Conservation (phyloP, 345 rosid genomes). For the Cardiospermum halicacabum region DNA sequence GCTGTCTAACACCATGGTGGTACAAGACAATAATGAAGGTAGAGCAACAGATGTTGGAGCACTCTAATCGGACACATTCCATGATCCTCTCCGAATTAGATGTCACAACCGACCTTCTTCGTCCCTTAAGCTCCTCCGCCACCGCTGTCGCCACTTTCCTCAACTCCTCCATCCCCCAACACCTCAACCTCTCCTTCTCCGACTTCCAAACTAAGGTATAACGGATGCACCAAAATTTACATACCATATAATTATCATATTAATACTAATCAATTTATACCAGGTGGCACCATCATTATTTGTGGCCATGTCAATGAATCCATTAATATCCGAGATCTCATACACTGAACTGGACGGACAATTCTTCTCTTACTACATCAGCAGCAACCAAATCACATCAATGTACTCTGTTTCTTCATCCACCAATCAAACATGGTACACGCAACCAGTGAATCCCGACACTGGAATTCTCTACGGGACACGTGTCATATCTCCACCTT, state of each 20-base stretch:
- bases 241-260: too few species aligned
- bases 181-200: constrained; percentile 15
- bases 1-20: constrained; percentile 31
- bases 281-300: constrained; percentile 46
- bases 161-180: constrained; percentile 25
- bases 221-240: too few species aligned
- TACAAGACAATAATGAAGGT: constrained; percentile 9
- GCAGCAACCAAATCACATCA: constrained; percentile 25
- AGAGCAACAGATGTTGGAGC: constrained; percentile 10
- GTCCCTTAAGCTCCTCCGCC: constrained; percentile 29
- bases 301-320: constrained; percentile 31
- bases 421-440: constrained; percentile 26
- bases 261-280: not conserved
- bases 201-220: constrained; percentile 30
- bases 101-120: constrained; percentile 12
- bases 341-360: constrained; percentile 39
- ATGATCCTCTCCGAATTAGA: constrained; percentile 28
- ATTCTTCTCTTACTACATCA: constrained; percentile 28
- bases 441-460: constrained; percentile 27
- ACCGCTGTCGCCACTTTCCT: constrained; percentile 23
- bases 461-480: constrained; percentile 36
- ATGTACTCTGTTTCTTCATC: constrained; percentile 28
- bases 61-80: constrained; percentile 3
- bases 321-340: constrained; percentile 35
- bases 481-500: constrained; percentile 13